Evolutionary conservation across 2,329 filamentous ascomycete species (phyloP), one percentile per base, ranked within the genome.

Genomic region (Leptographium galeiforme): DNA sequence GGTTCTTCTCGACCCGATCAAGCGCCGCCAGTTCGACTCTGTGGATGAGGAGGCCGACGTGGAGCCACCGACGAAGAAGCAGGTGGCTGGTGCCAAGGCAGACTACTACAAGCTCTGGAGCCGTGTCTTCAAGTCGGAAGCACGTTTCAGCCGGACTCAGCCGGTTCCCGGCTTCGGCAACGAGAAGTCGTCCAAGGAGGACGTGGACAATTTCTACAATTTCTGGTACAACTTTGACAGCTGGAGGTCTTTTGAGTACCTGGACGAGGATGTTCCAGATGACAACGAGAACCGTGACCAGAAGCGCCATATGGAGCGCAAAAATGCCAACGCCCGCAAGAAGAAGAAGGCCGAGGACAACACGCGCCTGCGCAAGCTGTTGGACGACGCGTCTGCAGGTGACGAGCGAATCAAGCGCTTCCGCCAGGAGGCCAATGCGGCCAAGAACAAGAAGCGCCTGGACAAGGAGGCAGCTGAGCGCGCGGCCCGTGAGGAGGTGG

Each of bases 341-440:
- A 98, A 98, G 89, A 94, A 90, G 81, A 98, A 98, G 90, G 89
- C 85, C 32, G 93, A 98, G 76, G 94, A 98, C 72, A 95, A 86
- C 62, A 78, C 87, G 51, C 90, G 94, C 64, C 81, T 98, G 57
- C 84, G 93, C 65, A 85, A 90, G 71, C 70, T 96, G 54, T 84
- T 98, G 32, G 93, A 98, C 66, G 88, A 95, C 59, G 84, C 80
- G 61, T 82, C 91, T 18, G 83, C 85, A 36, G 77, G 79, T 45
- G 93, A 98, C 65, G 90, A 95, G 76, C 89, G 93, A 61, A 96
- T 97, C 77, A 96, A 96, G 85, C 84, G 84, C 63, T 98, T 98
- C 87, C 81, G 87, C 62, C 84, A 97, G 73, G 82, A 88, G 64
- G 89, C 89, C 67, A 89, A 84, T 71, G 89, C 90, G 49, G 81